These are phyloP conservation scores for Biscogniauxia mediterranea DNA, from an alignment of 2,329 filamentous ascomycete species.

Conservation along the genomic window DNA sequence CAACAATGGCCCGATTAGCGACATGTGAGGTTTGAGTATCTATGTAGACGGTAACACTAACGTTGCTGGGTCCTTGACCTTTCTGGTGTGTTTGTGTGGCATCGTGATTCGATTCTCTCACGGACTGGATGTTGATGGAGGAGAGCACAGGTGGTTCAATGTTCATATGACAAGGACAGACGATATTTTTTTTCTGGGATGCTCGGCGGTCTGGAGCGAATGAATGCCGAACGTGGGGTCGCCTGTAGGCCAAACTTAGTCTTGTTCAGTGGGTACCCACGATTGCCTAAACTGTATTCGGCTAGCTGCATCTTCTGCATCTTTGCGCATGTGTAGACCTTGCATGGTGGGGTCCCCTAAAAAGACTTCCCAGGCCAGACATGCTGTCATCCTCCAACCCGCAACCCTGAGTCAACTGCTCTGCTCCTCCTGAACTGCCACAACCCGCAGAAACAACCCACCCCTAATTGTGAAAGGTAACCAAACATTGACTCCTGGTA, in stretches of 20 bases:
- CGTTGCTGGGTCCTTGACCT: constrained; percentile 54
- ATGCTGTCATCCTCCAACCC: too few species aligned
- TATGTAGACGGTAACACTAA: constrained; percentile 34
- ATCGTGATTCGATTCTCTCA: constrained; percentile 44
- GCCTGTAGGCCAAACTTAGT: background rate
- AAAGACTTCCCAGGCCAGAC: background rate
- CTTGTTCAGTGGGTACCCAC: background rate
- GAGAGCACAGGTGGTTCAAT: background rate
- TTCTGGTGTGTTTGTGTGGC: constrained; percentile 85
- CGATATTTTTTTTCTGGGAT: background rate
- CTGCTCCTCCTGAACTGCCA: too few species aligned
- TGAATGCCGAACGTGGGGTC: background rate
- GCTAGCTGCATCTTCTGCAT: background rate
- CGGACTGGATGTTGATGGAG: background rate
- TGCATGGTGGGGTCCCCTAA: too few species aligned
- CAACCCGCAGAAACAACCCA: too few species aligned
- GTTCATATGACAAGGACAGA: background rate
- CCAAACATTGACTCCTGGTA: background rate
- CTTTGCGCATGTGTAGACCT: background rate
- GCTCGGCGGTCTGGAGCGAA: background rate
- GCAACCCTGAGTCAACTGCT: too few species aligned
- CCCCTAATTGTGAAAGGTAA: too few species aligned
- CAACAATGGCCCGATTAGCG: constrained; percentile 1
- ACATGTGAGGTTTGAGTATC: constrained; percentile 16
- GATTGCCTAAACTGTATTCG: background rate